A percentile compares a stretch with the other conserved stretches of the same genome.
phyloP scores from a whole-genome alignment of 2,329 filamentous ascomycete genomes.

The Nemania serpens region DNA sequence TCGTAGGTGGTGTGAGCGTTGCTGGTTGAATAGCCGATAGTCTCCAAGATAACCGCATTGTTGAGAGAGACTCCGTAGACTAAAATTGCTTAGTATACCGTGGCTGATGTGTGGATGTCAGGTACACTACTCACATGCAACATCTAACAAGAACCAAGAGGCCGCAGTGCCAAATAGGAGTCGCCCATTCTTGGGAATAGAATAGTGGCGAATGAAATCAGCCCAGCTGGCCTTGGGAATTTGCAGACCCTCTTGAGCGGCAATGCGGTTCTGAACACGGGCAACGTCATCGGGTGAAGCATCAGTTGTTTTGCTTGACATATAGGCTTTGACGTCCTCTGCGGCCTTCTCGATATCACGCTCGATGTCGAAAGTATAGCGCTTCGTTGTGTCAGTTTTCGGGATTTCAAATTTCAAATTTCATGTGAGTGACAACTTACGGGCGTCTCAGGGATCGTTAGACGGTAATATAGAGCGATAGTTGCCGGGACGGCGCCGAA shows the following conservation, averaged over 20 bases:
- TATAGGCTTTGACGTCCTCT: conserved; percentile 76
- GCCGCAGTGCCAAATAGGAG: conserved; percentile 78
- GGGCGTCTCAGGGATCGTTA: conserved; percentile 86
- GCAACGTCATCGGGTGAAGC: conserved; percentile 69
- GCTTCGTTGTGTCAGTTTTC: conserved; percentile 41
- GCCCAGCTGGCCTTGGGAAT: conserved; percentile 71
- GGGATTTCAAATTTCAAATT: background rate
- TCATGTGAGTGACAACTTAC: conserved; percentile 27
- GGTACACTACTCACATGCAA: conserved; percentile 51
- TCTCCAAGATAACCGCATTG: conserved; percentile 71
- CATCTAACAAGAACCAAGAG: conserved; percentile 73
- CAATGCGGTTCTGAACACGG: conserved; percentile 62
- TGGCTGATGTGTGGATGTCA: conserved; percentile 29
- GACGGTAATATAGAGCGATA: conserved; percentile 76
- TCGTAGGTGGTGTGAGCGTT: conserved; percentile 64
- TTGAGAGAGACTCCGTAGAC: conserved; percentile 73
- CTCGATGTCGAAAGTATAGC: conserved; percentile 83
- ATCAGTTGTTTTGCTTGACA: conserved; percentile 62
- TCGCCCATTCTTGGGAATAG: conserved; percentile 71
- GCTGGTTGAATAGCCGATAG: conserved; percentile 71
- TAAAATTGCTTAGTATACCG: conserved; percentile 35
- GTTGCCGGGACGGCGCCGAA: conserved; percentile 81
- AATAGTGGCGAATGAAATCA: conserved; percentile 75
- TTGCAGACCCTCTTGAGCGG: conserved; percentile 59
- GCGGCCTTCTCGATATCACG: conserved; percentile 75